Evolutionary conservation across 2,329 filamentous ascomycete species (phyloP), one percentile per base, ranked within the genome.

Genomic region (Sporothrix mexicana): DNA sequence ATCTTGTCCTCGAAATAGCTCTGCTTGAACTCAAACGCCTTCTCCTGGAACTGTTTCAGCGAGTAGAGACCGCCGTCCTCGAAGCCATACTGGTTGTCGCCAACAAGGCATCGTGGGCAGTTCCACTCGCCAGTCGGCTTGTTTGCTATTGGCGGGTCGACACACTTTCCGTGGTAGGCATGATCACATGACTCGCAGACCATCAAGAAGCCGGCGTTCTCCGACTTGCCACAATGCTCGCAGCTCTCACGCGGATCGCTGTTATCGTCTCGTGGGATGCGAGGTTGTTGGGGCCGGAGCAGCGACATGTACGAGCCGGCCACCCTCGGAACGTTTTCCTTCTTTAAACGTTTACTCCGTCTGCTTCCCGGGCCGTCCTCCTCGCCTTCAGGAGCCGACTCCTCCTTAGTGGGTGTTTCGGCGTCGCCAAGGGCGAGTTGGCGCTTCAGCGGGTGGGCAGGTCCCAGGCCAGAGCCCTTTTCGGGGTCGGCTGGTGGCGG

Each of bases 1-100:
- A 95, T 93, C 81, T 95, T 96, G 78, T 92, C 91, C 74, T 94
- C 91, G 78, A 99, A 99, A 79, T 99, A 97, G 30, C 90, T 90
- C 77, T 97, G 92, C 82, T 98, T 98, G 85, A 99, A 99, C 77
- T 93, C 93, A 77, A 93, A 93, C 6, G 96, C 96, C 80, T 95
- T 97, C 79, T 98, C 93, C 80, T 99, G 96, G 80, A 99, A 99
- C 78, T 97, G 93, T 78, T 93, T 94, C 36, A 99, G 85, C 0
- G 96, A 99, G 82, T 99, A 99, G 25, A 98, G 88, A 3, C 95
- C 95, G 30, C 96, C 96, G 81, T 99, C 96, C 79, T 98, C 95
- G 75, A 99, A 99, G 0, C 96, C 96, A 78, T 97, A 99, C 76
- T 98, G 94, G 53, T 95, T 95, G 72, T 97, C 97, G 64, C 96